A percentile compares a stretch with the other conserved stretches of the same genome.
These are phyloP conservation scores for Pinus taeda DNA, from an alignment of 75 land plant species.

Conservation along the genomic window DNA sequence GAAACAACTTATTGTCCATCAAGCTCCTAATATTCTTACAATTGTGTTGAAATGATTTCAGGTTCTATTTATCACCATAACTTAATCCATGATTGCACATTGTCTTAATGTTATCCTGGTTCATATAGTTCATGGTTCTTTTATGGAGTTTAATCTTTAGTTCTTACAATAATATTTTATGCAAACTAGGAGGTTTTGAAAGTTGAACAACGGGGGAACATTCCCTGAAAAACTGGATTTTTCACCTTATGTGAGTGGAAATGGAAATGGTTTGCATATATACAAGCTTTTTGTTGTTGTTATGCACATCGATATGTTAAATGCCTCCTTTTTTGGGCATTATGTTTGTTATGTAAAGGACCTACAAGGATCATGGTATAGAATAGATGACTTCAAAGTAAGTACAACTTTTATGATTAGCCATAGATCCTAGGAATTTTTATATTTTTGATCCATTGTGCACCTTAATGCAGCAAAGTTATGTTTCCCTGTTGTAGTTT, in stretches of 20 bases:
- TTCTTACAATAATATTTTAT: constrained; percentile 11
- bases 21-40: constrained; percentile 90
- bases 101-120: not conserved
- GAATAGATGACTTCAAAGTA: constrained; percentile 91
- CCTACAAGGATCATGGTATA: constrained; percentile 73
- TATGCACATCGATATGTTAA: constrained; percentile 92
- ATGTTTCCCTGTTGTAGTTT: not conserved
- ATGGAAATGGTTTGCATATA: constrained; percentile 36
- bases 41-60: constrained; percentile 91
- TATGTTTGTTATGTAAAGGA: constrained; percentile 87
- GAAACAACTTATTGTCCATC: constrained; percentile 74
- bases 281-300: constrained; percentile 91
- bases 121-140: not conserved
- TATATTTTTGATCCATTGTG: no score
- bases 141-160: not conserved
- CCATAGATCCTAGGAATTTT: no score
- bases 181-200: constrained; percentile 85
- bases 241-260: constrained; percentile 69
- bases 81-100: not conserved
- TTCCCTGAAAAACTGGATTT: constrained; percentile 80
- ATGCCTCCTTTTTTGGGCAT: constrained; percentile 97
- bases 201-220: constrained; percentile 80
- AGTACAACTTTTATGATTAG: not conserved
- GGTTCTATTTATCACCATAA: constrained; percentile 33
- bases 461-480: no score